These are phyloP conservation scores for Solanum ossicruentum DNA, from an alignment of 257 asterid genomes.

Conservation along the genomic window DNA sequence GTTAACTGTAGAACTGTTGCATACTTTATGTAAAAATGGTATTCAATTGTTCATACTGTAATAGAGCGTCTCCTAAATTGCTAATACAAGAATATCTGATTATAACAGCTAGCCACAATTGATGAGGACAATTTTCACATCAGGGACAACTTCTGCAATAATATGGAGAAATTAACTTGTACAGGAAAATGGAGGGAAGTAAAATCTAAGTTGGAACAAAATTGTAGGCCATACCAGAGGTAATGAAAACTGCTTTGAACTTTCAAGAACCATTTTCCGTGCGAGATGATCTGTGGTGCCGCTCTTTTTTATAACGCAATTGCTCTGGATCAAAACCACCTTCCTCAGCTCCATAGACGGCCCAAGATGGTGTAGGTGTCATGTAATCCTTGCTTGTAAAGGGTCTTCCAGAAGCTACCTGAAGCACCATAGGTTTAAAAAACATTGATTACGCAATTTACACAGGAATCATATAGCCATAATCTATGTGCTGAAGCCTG, in stretches of 20 bases:
- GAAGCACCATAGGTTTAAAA: conserved; percentile 1
- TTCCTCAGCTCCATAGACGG: conserved; percentile 93
- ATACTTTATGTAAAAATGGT: background rate
- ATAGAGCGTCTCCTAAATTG: background rate
- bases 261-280: conserved; percentile 9
- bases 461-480: background rate
- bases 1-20: too few species aligned
- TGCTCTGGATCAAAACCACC: conserved; percentile 96
- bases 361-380: conserved; percentile 91
- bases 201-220: conserved; percentile 1
- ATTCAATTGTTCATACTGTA: background rate
- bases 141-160: background rate
- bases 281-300: conserved; percentile 51
- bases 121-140: background rate
- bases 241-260: background rate
- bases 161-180: background rate
- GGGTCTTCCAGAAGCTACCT: conserved; percentile 68
- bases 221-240: conserved; percentile 4
- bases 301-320: conserved; percentile 60
- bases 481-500: background rate
- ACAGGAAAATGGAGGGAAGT: background rate
- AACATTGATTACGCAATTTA: background rate
- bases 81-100: background rate
- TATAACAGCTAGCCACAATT: background rate
- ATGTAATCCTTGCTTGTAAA: conserved; percentile 80